phyloP scores from a whole-genome alignment of 2,329 filamentous ascomycete genomes.

The Paecilomyces fulvus region DNA sequence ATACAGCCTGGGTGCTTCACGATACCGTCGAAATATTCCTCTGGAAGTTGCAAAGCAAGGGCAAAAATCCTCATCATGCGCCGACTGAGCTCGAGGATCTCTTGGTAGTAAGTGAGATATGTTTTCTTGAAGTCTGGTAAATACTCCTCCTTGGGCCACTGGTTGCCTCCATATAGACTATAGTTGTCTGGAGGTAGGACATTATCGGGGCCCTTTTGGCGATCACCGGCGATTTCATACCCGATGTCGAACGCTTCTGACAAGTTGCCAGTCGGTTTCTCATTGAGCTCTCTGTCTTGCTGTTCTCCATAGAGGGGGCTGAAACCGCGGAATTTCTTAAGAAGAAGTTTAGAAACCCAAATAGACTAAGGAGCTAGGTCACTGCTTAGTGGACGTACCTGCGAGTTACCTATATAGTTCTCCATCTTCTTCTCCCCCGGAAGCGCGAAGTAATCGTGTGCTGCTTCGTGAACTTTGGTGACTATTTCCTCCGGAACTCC shows the following conservation, averaged over 20 bases:
- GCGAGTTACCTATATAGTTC: conserved; percentile 25
- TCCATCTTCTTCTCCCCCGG: conserved; percentile 38
- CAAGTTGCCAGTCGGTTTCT: conserved; percentile 7
- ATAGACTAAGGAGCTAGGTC: background rate
- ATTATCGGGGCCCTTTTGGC: conserved; percentile 25
- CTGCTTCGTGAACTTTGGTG: conserved; percentile 9
- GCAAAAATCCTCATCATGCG: conserved; percentile 47
- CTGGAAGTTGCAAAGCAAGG: conserved; percentile 45
- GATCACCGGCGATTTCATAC: conserved; percentile 15
- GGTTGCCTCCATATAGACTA: conserved; percentile 9
- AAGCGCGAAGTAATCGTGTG: conserved; percentile 41
- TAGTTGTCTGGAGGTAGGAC: conserved; percentile 30
- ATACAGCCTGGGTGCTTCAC: conserved; percentile 42
- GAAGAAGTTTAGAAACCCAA: background rate
- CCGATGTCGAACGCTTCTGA: conserved; percentile 20
- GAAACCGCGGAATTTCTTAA: conserved; percentile 18
- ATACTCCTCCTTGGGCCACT: conserved; percentile 12
- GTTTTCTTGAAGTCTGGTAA: conserved; percentile 38
- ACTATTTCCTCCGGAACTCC: conserved; percentile 30
- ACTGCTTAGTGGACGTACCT: conserved; percentile 3
- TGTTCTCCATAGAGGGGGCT: conserved; percentile 16
- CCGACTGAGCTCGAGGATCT: conserved; percentile 44
- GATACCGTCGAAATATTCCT: conserved; percentile 48
- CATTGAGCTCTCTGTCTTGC: conserved; percentile 5
- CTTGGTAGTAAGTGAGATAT: conserved; percentile 40